Evolutionary conservation across 176 grass and related monocot genomes (phyloP).

Genomic region (Pontederia crassipes): DNA sequence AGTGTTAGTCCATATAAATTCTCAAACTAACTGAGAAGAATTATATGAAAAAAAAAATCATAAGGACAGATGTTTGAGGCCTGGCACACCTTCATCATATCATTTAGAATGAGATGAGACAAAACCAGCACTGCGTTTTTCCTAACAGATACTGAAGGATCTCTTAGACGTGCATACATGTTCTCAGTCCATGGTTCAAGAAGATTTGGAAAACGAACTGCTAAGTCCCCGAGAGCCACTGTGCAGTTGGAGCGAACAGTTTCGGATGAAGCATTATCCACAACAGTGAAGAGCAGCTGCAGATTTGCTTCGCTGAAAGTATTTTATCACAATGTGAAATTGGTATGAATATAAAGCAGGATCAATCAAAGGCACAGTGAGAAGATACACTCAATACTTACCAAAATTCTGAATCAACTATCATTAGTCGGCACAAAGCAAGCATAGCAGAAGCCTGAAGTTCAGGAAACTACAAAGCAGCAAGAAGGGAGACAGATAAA

Average conservation of each 20-base stretch:
- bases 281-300: constrained; percentile 85
- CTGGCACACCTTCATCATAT: constrained; percentile 89
- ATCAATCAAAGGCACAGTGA: not conserved
- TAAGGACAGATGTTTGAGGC: not conserved
- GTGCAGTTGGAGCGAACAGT: constrained; percentile 86
- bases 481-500: not conserved
- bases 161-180: constrained; percentile 73
- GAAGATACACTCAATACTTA: constrained; percentile 24
- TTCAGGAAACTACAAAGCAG: constrained; percentile 55
- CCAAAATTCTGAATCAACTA: constrained; percentile 85
- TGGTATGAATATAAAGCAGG: not conserved
- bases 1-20: no score
- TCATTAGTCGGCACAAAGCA: constrained; percentile 90
- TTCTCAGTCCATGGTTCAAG: constrained; percentile 93
- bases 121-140: constrained; percentile 93
- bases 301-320: constrained; percentile 85
- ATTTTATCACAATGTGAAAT: not conserved
- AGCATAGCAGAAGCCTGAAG: constrained; percentile 88
- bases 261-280: constrained; percentile 55
- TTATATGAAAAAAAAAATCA: not conserved
- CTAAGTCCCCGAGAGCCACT: constrained; percentile 82
- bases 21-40: not conserved
- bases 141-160: constrained; percentile 66
- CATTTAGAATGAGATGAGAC: constrained; percentile 98
- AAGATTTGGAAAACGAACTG: constrained; percentile 90